These are phyloP conservation scores for Pholiota molesta DNA, from an alignment of 768 basidiomycete genomes.

Conservation along the genomic window DNA sequence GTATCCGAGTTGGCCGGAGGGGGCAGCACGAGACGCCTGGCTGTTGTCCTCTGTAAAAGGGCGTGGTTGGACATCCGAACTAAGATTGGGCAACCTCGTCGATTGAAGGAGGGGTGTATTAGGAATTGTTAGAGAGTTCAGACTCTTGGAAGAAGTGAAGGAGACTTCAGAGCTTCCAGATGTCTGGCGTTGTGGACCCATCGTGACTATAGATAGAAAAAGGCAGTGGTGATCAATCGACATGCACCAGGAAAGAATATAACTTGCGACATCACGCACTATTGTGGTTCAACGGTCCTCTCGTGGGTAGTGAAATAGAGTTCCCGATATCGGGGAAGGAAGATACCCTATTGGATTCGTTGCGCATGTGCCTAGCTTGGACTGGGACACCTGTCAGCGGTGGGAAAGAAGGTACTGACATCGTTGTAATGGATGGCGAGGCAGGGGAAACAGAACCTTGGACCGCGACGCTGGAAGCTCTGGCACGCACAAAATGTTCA, in stretches of 20 bases:
- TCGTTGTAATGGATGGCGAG: neutral
- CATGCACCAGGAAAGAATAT: neutral
- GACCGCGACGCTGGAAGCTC: neutral
- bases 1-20: neutral
- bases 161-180: slow-evolving; percentile 1
- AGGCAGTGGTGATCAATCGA: neutral
- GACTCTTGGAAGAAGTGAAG: neutral
- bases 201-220: neutral
- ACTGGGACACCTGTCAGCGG: neutral
- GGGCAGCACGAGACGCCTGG: neutral
- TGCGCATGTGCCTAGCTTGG: neutral
- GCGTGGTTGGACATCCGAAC: neutral
- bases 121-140: neutral
- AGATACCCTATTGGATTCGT: neutral
- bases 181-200: neutral
- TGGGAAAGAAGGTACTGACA: neutral
- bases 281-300: slow-evolving; percentile 6
- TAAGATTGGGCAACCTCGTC: neutral
- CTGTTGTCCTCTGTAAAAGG: neutral
- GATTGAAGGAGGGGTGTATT: neutral
- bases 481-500: neutral
- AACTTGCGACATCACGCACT: neutral
- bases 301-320: neutral
- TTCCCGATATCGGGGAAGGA: slow-evolving; percentile 1
- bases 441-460: neutral